Base-by-base conservation (phyloP, 2,329 filamentous ascomycete genomes). In the Alternaria panax region DNA sequence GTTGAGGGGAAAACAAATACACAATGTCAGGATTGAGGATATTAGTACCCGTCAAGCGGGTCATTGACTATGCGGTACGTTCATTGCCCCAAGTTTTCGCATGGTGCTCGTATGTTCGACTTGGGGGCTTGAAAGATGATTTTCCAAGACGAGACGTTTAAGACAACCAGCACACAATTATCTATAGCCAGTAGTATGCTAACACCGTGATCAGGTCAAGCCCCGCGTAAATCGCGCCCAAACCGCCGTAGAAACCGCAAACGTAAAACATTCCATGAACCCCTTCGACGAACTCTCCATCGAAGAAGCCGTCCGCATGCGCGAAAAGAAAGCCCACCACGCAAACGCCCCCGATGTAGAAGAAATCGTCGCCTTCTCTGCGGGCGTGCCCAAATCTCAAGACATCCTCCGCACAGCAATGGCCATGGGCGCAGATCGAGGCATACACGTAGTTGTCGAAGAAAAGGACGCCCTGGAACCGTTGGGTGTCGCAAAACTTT, bases 211-310 rank as follows among this genome's bases (percentile, higher is more conserved):
- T 45, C 36, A 90, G 88, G 83, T 90, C 82, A 90, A 90, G 81
- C 88, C 88, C 53, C 87, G 88, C 67, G 87, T 90, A 75, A 90
- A 90, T 82, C 88, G 88, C 70, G 78, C 88, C 66, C 85, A 88
- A 81, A 97, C 94, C 62, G 94, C 88, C 76, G 90, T 99, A 81
- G 94, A 97, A 82, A 97, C 92, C 55, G 86, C 90, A 66, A 92
- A 92, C 69, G 93, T 98, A 75, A 98, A 98, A 82, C 94, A 98
- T 86, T 93, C 90, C 78, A 94, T 99, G 88, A 99, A 98, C 85
- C 95, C 95, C 20, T 99, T 99, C 82, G 95, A 99, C 84, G 95
- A 99, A 80, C 91, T 99, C 75, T 96, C 93, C 42, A 89, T 99
- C 79, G 95, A 99, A 82, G 95, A 98, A 83, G 92, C 93, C 51